Percentiles rank a stretch among this genome's conserved stretches.
phyloP scores from a whole-genome alignment of 306 rosid genomes.

The Fragaria iinumae region DNA sequence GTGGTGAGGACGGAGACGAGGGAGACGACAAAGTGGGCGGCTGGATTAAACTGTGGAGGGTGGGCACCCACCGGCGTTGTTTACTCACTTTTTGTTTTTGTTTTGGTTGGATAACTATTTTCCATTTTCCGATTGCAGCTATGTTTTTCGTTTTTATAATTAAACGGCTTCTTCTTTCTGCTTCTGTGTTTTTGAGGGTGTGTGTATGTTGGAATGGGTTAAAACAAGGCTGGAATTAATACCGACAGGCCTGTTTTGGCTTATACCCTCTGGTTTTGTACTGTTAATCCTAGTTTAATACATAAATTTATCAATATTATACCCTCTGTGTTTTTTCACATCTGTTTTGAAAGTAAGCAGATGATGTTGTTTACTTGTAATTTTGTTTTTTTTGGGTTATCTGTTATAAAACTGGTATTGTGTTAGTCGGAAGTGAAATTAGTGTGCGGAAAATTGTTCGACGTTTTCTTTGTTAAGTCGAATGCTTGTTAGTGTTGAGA shows the following conservation, averaged over 20 bases:
- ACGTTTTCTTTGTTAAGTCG: background rate
- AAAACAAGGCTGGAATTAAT: slow-evolving; percentile 25
- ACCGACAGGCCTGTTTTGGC: slow-evolving; percentile 47
- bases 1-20: slow-evolving; percentile 69
- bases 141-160: background rate
- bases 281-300: background rate
- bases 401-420: too few species aligned
- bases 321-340: too few species aligned
- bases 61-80: slow-evolving; percentile 51
- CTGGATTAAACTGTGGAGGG: slow-evolving; percentile 59
- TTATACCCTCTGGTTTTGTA: slow-evolving; percentile 8
- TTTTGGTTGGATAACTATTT: background rate
- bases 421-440: background rate
- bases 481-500: too few species aligned
- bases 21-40: slow-evolving; percentile 94
- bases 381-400: too few species aligned
- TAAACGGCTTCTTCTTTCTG: background rate
- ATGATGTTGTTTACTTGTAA: background rate
- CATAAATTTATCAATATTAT: background rate
- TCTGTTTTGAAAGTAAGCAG: background rate
- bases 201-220: background rate
- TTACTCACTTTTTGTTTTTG: background rate
- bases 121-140: background rate
- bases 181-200: background rate
- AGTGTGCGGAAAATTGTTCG: too few species aligned